These are phyloP conservation scores for Mucor circinelloides DNA, from an alignment of 371 early-diverging fungal species.

Conservation along the genomic window DNA sequence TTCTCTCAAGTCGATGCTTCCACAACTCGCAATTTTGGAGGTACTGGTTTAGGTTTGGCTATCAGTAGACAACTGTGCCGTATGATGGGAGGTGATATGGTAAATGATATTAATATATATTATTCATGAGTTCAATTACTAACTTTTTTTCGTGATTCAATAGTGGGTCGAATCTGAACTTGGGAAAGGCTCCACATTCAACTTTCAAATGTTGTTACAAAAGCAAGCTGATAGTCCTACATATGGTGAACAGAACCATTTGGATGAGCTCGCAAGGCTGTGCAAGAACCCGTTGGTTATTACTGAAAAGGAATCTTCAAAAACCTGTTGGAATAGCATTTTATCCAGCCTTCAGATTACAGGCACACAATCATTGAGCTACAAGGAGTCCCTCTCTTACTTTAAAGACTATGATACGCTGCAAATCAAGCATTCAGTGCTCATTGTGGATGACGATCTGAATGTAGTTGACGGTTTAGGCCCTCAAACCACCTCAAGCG, in stretches of 20 bases:
- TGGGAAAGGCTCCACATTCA: slow-evolving; percentile 46
- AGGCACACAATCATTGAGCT: background rate
- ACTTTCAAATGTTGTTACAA: slow-evolving; percentile 33
- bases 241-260: slow-evolving; percentile 23
- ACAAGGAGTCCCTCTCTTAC: background rate
- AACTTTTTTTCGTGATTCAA: background rate
- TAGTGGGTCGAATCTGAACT: slow-evolving; percentile 50
- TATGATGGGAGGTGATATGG: slow-evolving; percentile 59
- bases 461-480: background rate
- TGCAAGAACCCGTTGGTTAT: slow-evolving; percentile 16
- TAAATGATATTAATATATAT: background rate
- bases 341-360: background rate
- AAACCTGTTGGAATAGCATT: background rate
- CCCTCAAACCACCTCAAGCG: background rate
- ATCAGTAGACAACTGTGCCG: slow-evolving; percentile 51
- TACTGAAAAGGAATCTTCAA: slow-evolving; percentile 9
- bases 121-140: background rate
- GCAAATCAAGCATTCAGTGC: background rate
- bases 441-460: slow-evolving; percentile 10
- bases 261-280: slow-evolving; percentile 8
- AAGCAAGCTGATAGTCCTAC: slow-evolving; percentile 20
- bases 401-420: background rate
- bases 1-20: slow-evolving; percentile 64
- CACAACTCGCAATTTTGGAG: slow-evolving; percentile 56
- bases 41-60: slow-evolving; percentile 50